These are phyloP conservation scores for Lactarius akahatsu DNA, from an alignment of 768 basidiomycete species.

Conservation along the genomic window DNA sequence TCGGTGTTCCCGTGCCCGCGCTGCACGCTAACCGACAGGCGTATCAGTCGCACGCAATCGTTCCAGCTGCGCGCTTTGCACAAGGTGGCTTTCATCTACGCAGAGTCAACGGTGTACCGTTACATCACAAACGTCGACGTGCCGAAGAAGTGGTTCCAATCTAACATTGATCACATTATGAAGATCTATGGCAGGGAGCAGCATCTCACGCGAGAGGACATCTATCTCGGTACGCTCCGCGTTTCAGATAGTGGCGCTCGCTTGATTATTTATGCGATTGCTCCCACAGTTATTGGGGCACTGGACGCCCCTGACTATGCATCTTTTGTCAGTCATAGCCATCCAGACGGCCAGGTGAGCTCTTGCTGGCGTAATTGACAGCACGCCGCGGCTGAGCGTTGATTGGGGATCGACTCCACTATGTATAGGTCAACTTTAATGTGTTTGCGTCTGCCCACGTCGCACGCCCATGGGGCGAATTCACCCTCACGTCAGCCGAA, in stretches of 20 bases:
- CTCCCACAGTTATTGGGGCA: slow-evolving; percentile 57
- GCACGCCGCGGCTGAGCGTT: slow-evolving; percentile 16
- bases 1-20: background rate
- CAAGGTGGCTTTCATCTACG: slow-evolving; percentile 63
- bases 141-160: slow-evolving; percentile 71
- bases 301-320: slow-evolving; percentile 71
- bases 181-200: slow-evolving; percentile 47
- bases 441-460: slow-evolving; percentile 51
- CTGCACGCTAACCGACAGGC: slow-evolving; percentile 34
- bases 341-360: slow-evolving; percentile 56
- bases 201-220: slow-evolving; percentile 38
- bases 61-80: slow-evolving; percentile 64
- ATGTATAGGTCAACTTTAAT: slow-evolving; percentile 63
- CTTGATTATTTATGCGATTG: slow-evolving; percentile 14
- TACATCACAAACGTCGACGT: slow-evolving; percentile 63
- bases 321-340: slow-evolving; percentile 70
- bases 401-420: slow-evolving; percentile 7
- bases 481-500: slow-evolving; percentile 50
- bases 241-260: slow-evolving; percentile 22
- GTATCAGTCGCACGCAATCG: slow-evolving; percentile 51
- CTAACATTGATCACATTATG: slow-evolving; percentile 64
- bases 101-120: slow-evolving; percentile 67
- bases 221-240: slow-evolving; percentile 38
- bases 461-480: slow-evolving; percentile 73
- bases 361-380: background rate